Conservation (phyloP, 345 rosid genomes). For the Cardamine occulta region DNA sequence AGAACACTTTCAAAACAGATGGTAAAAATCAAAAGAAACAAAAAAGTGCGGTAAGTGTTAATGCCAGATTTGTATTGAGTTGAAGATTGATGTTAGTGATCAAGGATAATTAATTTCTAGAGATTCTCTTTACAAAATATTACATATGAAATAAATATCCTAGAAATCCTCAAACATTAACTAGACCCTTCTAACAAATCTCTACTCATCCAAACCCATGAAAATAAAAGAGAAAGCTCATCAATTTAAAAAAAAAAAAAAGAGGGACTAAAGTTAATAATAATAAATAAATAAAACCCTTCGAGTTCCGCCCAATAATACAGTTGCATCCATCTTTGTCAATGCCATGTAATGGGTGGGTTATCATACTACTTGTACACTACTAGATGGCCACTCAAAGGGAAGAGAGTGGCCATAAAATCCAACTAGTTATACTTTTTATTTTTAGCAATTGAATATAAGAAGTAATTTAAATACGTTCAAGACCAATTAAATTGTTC, state of each 20-base stretch:
- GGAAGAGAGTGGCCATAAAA: neutral
- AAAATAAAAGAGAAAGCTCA: neutral
- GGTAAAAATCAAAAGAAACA: neutral
- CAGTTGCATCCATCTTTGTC: neutral
- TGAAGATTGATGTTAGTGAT: neutral
- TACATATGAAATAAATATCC: neutral
- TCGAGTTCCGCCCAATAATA: neutral
- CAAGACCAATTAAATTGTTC: slow-evolving; percentile 24
- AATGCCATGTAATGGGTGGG: neutral
- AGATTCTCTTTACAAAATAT: neutral
- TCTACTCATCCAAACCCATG: neutral
- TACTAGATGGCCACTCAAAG: neutral
- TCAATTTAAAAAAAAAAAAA: neutral
- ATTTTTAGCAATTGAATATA: neutral
- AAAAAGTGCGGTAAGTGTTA: neutral
- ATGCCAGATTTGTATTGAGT: neutral
- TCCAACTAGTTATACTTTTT: neutral
- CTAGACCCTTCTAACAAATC: neutral
- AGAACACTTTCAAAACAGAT: neutral
- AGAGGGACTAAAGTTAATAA: neutral
- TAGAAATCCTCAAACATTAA: neutral
- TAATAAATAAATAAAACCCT: neutral
- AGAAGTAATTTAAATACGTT: neutral
- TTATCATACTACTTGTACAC: neutral
- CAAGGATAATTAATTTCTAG: neutral